Base-by-base conservation (phyloP, 2,329 filamentous ascomycete genomes). In the Xylariaceae sp. region DNA sequence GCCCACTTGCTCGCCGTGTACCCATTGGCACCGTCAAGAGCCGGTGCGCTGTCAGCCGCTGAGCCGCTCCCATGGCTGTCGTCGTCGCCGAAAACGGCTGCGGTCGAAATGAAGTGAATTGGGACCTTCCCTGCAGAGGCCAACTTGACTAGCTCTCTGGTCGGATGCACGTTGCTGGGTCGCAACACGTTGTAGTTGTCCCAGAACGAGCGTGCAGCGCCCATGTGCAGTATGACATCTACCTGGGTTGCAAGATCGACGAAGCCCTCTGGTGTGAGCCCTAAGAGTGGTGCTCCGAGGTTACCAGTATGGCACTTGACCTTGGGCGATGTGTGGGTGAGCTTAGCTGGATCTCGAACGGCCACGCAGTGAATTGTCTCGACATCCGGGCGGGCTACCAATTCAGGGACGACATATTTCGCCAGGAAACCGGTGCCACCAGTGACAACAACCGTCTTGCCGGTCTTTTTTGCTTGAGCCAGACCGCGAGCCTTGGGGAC, bases 211-310 rank as follows among this genome's bases (percentile, higher is more conserved):
- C 49, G 54, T 31, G 62, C 58, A 11, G 67, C 68, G 33, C 69
- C 72, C 47, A 62, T 62, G 54, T 75, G 81, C 15, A 84, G 72
- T 39, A 84, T 72, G 1, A 74, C 57, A 53, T 73, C 67, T 0
- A 58, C 65, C 6, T 54, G 35, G 1, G n/a, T 27, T 3, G 58
- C 54, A 1, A 76, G 54, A 1, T 17, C 27, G 2, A 27, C 7
- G 32, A 63, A 57, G 6, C 60, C 59, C 1, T 55, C 47, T 11
- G 62, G 43, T 5, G 46, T 51, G 7, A 77, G 62, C 0, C 73
- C 72, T 3, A 76, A 64, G 3, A 36, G 44, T 0, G 64, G 60
- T 0, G 19, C 17, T 0, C 53, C 51, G 1, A 74, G 63, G 48
- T 69, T 62, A 11, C 72, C 73, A 0, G 39, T 11, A 48, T 73